Conservation (phyloP, 768 basidiomycete species). For the Pholiota microspora region DNA sequence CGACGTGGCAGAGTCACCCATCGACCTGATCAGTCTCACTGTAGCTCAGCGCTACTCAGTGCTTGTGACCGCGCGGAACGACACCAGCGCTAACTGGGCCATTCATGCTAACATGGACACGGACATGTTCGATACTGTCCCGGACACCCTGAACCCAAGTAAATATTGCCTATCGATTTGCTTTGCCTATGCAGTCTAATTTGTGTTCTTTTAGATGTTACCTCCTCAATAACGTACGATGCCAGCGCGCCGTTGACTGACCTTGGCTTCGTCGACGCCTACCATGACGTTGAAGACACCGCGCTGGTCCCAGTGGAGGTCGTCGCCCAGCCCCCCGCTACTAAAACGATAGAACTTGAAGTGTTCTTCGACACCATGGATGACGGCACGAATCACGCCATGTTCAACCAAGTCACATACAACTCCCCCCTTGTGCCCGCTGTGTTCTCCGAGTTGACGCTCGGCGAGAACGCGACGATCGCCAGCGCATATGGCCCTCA, state of each 20-base stretch:
- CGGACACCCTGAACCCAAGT: conserved; percentile 74
- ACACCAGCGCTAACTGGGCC: conserved; percentile 80
- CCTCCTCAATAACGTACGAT: conserved; percentile 79
- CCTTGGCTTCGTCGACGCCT: conserved; percentile 51
- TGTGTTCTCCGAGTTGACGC: conserved; percentile 70
- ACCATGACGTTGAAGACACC: conserved; percentile 65
- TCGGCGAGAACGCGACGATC: conserved; percentile 72
- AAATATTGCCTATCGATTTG: no score
- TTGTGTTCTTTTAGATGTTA: conserved; percentile 82
- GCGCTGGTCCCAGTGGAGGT: conserved; percentile 60
- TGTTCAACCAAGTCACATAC: conserved; percentile 70
- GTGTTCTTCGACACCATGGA: conserved; percentile 81
- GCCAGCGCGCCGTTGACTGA: conserved; percentile 49
- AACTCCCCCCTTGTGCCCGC: conserved; percentile 72
- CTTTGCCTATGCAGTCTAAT: no score
- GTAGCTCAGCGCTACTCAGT: conserved; percentile 94
- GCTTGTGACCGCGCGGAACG: conserved; percentile 88
- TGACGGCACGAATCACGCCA: conserved; percentile 84
- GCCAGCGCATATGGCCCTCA: conserved; percentile 74
- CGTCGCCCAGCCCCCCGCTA: conserved; percentile 47
- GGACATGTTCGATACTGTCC: conserved; percentile 84
- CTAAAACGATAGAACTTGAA: conserved; percentile 66
- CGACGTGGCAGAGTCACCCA: conserved; percentile 72
- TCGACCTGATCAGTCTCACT: conserved; percentile 69
- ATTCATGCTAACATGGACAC: conserved; percentile 91